Base-by-base conservation (phyloP, 495 filamentous ascomycete species). In the Niebla homalea region DNA sequence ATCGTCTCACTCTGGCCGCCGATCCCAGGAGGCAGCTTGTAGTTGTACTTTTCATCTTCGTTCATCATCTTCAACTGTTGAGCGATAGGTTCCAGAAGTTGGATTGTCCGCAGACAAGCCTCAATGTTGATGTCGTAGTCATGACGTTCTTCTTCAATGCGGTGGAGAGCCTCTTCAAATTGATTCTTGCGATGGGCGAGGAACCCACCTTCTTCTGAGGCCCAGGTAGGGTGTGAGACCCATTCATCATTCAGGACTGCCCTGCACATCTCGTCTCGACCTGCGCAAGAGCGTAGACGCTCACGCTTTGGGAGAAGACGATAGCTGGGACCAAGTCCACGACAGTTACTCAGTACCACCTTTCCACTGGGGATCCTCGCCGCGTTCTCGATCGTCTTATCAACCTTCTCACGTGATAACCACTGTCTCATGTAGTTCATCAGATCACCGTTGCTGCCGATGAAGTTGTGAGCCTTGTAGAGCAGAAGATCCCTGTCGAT, bases 121-220 rank as follows among this genome's bases (percentile, higher is more conserved):
- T 97, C 93, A 50, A 99, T 93, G 64, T 94, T 92, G 64, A 89
- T 93, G 61, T 99, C 93, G 62, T 99, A 99, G 62, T 99, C 93
- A 61, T 99, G 93, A 14, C 93, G 80, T 60, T 99, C 93, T 61
- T 99, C 93, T 66, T 99, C 93, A 53, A 97, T 94, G 15, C 92
- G 78, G 57, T 97, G 93, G 36, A 97, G 77, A 32, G 80, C 80
- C 61, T 99, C 93, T 64, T 99, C 93, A 51, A 78, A 90, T 19
- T 77, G 74, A 59, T 97, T 99, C 76, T 99, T 99, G 38, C 89
- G 76, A 68, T 99, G 93, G 2, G 92, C 93, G 50, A 99, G 87
- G 57, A 99, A 99, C 2, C 93, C 93, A 26, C 87, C 94, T 60
- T 99, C 93, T 65, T 99, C 93, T 1, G 89, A 96, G 1, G 90